Conservation (phyloP, 345 rosid species). For the Populus alba region DNA sequence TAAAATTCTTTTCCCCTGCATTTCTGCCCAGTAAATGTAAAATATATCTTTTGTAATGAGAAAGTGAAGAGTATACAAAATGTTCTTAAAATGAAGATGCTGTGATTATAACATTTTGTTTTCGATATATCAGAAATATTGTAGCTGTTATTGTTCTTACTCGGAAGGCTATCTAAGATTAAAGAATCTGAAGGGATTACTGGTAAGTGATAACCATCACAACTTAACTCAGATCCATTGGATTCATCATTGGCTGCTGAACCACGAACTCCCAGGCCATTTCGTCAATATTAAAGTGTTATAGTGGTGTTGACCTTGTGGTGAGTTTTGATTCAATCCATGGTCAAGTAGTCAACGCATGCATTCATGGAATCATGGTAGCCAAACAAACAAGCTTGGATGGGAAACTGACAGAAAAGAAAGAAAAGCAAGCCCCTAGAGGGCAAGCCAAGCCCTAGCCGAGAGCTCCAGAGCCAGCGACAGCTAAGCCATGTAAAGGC, state of each 20-base stretch:
- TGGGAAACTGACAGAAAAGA: neutral
- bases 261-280: conserved; percentile 16
- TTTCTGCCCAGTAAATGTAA: neutral
- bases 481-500: conserved; percentile 1
- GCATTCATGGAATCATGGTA: neutral
- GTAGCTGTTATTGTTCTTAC: too few species aligned
- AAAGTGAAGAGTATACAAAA: too few species aligned
- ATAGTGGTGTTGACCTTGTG: conserved; percentile 20
- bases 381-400: neutral
- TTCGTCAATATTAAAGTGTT: conserved; percentile 19
- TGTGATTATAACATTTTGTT: too few species aligned
- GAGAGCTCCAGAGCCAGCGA: neutral
- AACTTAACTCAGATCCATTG: neutral
- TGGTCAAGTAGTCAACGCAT: neutral
- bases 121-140: too few species aligned
- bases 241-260: conserved; percentile 27
- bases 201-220: neutral
- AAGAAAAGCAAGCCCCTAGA: neutral
- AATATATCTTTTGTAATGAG: too few species aligned
- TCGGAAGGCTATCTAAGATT: too few species aligned
- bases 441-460: conserved; percentile 2
- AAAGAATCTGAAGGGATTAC: too few species aligned
- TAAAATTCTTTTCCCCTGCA: neutral
- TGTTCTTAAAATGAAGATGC: too few species aligned
- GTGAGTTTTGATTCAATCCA: neutral